Percentiles rank a stretch among this genome's conserved stretches.
Evolutionary conservation across 306 rosid genomes (phyloP).

Genomic region (Casuarina cunninghamiana): DNA sequence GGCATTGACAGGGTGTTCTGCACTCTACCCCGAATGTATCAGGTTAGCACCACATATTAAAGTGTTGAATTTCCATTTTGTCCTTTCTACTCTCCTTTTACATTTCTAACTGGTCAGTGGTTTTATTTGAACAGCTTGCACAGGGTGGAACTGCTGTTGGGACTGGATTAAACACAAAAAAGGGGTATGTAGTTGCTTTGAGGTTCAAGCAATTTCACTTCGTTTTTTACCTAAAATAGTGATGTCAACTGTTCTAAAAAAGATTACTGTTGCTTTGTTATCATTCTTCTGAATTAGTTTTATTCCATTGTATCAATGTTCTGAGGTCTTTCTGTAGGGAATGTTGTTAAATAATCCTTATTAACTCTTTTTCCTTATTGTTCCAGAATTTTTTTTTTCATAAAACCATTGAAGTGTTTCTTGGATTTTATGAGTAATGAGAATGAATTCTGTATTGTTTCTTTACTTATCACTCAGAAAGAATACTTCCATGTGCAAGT

Average conservation of each 20-base stretch:
- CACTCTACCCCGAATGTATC: slow-evolving; percentile 84
- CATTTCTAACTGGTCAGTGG: slow-evolving; percentile 26
- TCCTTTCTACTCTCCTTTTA: slow-evolving; percentile 2
- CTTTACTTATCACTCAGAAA: neutral
- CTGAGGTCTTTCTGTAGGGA: neutral
- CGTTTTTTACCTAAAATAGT: neutral
- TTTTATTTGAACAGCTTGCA: slow-evolving; percentile 75
- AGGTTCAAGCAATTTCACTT: slow-evolving; percentile 17
- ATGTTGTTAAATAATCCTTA: neutral
- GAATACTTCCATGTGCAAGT: slow-evolving; percentile 2
- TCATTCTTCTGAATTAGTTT: neutral
- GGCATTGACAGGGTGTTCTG: slow-evolving; percentile 77
- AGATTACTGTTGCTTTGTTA: slow-evolving; percentile 1
- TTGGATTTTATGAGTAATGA: no score
- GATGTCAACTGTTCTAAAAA: slow-evolving; percentile 2
- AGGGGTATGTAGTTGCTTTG: slow-evolving; percentile 62
- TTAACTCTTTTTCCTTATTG: neutral
- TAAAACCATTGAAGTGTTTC: neutral
- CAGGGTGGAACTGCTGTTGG: slow-evolving; percentile 99
- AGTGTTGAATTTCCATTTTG: neutral
- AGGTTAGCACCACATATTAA: slow-evolving; percentile 49
- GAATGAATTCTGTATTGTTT: neutral
- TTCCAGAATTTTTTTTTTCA: neutral
- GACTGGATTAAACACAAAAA: slow-evolving; percentile 98
- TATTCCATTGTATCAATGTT: neutral